A percentile compares a stretch with the other conserved stretches of the same genome.
Evolutionary conservation across 306 rosid species (phyloP).

Genomic region (Boehmeria nivea): DNA sequence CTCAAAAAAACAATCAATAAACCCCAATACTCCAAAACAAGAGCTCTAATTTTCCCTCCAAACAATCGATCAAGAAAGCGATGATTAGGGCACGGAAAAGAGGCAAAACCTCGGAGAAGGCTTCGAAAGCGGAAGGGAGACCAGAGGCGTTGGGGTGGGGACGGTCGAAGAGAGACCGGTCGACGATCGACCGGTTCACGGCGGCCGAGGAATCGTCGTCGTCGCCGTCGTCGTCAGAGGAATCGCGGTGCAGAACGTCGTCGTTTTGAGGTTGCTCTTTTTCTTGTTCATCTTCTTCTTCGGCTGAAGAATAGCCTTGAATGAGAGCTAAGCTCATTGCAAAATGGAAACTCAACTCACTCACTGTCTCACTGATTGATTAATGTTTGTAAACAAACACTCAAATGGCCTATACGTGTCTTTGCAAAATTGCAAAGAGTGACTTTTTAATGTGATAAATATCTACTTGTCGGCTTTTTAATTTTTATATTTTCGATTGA

Average conservation of each 20-base stretch:
- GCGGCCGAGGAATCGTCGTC: slow-evolving; percentile 16
- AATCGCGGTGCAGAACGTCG: slow-evolving; percentile 10
- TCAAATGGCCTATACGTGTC: too few relatives aligned
- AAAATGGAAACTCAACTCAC: neutral
- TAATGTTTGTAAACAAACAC: too few relatives aligned
- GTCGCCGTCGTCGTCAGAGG: slow-evolving; percentile 23
- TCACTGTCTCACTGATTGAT: neutral
- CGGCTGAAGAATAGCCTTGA: slow-evolving; percentile 84
- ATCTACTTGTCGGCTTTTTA: too few relatives aligned
- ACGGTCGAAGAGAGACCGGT: slow-evolving; percentile 59
- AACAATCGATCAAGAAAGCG: too few relatives aligned
- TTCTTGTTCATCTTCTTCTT: slow-evolving; percentile 42
- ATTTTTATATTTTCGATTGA: too few relatives aligned
- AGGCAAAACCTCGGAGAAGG: slow-evolving; percentile 71
- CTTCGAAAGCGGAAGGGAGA: slow-evolving; percentile 88
- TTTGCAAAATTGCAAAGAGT: too few relatives aligned
- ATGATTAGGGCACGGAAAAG: neutral
- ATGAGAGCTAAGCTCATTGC: slow-evolving; percentile 79
- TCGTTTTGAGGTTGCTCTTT: slow-evolving; percentile 4
- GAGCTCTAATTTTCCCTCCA: too few relatives aligned
- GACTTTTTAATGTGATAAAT: too few relatives aligned
- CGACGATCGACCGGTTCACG: slow-evolving; percentile 39
- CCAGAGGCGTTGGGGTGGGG: slow-evolving; percentile 47
- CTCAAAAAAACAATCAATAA: too few relatives aligned
- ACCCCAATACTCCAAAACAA: too few relatives aligned